Base-by-base conservation (phyloP, 2,329 filamentous ascomycete species). In the Penicillium oxalicum region DNA sequence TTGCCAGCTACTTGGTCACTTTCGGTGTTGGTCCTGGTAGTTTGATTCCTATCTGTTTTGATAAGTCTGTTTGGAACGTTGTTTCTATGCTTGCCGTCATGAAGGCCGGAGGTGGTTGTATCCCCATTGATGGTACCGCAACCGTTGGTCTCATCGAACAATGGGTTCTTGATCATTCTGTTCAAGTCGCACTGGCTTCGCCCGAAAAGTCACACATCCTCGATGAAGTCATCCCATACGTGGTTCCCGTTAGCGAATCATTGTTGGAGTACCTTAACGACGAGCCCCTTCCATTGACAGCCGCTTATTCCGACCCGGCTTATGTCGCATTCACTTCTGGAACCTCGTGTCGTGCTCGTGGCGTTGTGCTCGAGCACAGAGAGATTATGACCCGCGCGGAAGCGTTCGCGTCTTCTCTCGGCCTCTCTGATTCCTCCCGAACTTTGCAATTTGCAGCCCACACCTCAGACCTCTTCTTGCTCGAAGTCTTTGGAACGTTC, bases 381-480 rank as follows among this genome's bases (percentile, higher is more conserved):
- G 53, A 59, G 2, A 53, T 70, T 5, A 56, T 64, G 41, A 63
- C 60, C 3, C 61, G 66, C 33, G 64, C 64, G 5, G 57, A 55
- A 24, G 51, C 55, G 2, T 63, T 66, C 36, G 61, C 61, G n/a
- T 55, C 55, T 7, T 59, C 53, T 1, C 44, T 64, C n/a, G 44
- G 51, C 1, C 44, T 66, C 12, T 47, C 45, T 8, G 42, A 58
- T 26, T 38, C 52, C 5, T 65, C 65, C 0, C 55, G 64, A 9
- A 60, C 65, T 3, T 55, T 72, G 5, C 72, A 77, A 42, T 74
- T 73, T 47, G 66, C 71, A 1, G 65, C 69, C 0, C 73, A 72
- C 46, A 73, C 68, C 0, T 77, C 76, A 35, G 75, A 77, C 49
- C 65, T 70, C 9, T 72, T 68, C 44, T 61, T 77, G 18, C 59